Evolutionary conservation across 2,329 filamentous ascomycete species (phyloP), one percentile per base, ranked within the genome.

Genomic region (Tolypocladium cylindrosporum): DNA sequence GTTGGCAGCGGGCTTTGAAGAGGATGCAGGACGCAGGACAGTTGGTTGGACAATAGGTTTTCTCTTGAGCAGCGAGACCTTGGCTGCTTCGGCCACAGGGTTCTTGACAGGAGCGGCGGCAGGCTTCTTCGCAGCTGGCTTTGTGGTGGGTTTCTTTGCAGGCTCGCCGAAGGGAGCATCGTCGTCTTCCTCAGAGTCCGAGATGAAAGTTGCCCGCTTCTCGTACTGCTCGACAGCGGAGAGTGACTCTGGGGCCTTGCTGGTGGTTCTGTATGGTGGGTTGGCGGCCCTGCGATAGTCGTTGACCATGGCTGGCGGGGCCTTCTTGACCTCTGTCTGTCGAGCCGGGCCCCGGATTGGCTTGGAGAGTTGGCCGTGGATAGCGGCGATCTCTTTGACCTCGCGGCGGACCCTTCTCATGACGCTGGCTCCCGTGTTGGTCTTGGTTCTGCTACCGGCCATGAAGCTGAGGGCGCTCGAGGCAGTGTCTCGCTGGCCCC

Each of bases 361-460:
- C 50, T 68, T 76, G 21, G 76, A 73, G 40, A 83, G 71, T 39
- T 74, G 72, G 56, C 78, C 75, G 61, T 79, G 77, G 41, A 75
- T 76, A 57, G 62, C 74, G 56, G 72, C 74, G 50, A 84, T 80
- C 63, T 84, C 79, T 53, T 74, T 76, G 7, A 79, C 80, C 64
- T 87, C 81, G 54, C 81, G 76, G 51, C 77, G 76, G 27, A 83
- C 80, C 62, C 79, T 83, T 57, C 77, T 75, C 64, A 87, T 75
- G 55, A 86, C 75, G 59, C 77, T 80, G 58, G 80, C 75, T 36
- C 78, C 78, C 24, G 74, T 77, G 39, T 73, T 75, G 39, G 75
- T 75, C 69, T 81, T 83, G 54, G 80, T 81, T 59, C 80, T 75
- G 57, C 76, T 77, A 45, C 80, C 79, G 39, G 71, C 69, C 14